Evolutionary conservation across 306 rosid genomes (phyloP).

Genomic region (Carpinus viminea): DNA sequence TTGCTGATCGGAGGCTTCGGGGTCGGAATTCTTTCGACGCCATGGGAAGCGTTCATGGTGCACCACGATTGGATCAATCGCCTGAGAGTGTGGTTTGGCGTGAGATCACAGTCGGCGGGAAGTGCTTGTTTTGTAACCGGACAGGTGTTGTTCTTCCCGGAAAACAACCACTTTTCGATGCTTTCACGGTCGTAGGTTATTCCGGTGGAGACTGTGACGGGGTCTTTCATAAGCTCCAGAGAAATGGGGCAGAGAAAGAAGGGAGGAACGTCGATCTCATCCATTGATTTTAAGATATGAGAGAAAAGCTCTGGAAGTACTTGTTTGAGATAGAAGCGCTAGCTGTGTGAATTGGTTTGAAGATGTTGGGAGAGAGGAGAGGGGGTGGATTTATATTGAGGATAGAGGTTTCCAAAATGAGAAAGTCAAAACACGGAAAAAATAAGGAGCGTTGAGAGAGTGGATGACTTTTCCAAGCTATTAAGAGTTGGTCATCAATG

Average conservation of each 20-base stretch:
- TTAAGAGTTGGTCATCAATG: slow-evolving; percentile 19
- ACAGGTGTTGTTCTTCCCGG: slow-evolving; percentile 48
- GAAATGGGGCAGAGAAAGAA: slow-evolving; percentile 82
- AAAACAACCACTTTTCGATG: slow-evolving; percentile 83
- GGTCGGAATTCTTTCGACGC: slow-evolving; percentile 73
- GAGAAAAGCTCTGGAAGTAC: not conserved
- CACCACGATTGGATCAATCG: slow-evolving; percentile 90
- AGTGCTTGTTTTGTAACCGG: slow-evolving; percentile 71
- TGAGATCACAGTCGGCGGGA: slow-evolving; percentile 40
- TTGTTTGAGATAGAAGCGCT: not conserved
- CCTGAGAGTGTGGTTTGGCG: slow-evolving; percentile 90
- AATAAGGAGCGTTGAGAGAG: slow-evolving; percentile 17
- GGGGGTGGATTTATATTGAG: not conserved
- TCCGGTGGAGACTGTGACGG: slow-evolving; percentile 71
- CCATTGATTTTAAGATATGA: slow-evolving; percentile 34
- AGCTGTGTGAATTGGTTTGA: slow-evolving; percentile 32
- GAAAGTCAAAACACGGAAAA: slow-evolving; percentile 57
- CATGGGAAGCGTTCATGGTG: slow-evolving; percentile 68
- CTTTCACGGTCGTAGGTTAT: slow-evolving; percentile 78
- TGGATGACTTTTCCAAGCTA: slow-evolving; percentile 16
- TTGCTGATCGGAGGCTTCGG: slow-evolving; percentile 67
- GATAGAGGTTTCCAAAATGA: slow-evolving; percentile 27
- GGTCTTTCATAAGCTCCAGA: slow-evolving; percentile 83
- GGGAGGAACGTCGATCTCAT: slow-evolving; percentile 68
- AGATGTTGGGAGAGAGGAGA: slow-evolving; percentile 6